Evolutionary conservation across 768 basidiomycete genomes (phyloP).

Genomic region (Suillus cothurnatus): DNA sequence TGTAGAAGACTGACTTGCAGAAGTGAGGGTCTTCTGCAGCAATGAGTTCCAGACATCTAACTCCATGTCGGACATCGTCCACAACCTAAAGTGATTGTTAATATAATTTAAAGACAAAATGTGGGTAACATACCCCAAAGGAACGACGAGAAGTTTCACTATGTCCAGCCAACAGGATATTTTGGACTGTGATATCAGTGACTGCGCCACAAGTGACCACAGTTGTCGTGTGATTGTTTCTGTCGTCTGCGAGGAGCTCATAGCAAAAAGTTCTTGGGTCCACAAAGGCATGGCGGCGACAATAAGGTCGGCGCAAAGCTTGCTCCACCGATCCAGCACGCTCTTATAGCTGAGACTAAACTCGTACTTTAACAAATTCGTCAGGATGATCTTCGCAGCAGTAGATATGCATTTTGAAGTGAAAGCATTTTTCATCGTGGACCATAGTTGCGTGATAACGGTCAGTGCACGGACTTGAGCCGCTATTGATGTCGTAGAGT

Average conservation of each 20-base stretch:
- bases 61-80: conserved; percentile 47
- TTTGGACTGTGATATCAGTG: conserved; percentile 27
- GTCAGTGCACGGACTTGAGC: conserved; percentile 41
- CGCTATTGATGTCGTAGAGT: conserved; percentile 18
- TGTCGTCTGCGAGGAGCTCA: conserved; percentile 25
- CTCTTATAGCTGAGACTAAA: conserved; percentile 43
- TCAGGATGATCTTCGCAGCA: conserved; percentile 49
- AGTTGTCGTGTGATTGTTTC: conserved; percentile 38
- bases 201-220: conserved; percentile 49
- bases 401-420: conserved; percentile 40
- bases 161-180: conserved; percentile 42
- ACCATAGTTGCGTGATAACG: conserved; percentile 52
- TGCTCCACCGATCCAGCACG: conserved; percentile 48
- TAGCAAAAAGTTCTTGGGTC: conserved; percentile 35
- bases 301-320: conserved; percentile 51
- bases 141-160: conserved; percentile 46
- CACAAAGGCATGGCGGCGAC: conserved; percentile 42
- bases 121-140: conserved; percentile 43
- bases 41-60: conserved; percentile 43
- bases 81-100: conserved; percentile 37
- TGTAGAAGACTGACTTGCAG: conserved; percentile 22
- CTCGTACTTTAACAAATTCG: conserved; percentile 43
- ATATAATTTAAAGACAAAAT: conserved; percentile 1
- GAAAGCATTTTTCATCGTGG: conserved; percentile 51
- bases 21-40: conserved; percentile 34